A percentile compares a stretch with the other conserved stretches of the same genome.
Conservation (phyloP, 129 eudicot species). For the Pittosporum tobira region DNA sequence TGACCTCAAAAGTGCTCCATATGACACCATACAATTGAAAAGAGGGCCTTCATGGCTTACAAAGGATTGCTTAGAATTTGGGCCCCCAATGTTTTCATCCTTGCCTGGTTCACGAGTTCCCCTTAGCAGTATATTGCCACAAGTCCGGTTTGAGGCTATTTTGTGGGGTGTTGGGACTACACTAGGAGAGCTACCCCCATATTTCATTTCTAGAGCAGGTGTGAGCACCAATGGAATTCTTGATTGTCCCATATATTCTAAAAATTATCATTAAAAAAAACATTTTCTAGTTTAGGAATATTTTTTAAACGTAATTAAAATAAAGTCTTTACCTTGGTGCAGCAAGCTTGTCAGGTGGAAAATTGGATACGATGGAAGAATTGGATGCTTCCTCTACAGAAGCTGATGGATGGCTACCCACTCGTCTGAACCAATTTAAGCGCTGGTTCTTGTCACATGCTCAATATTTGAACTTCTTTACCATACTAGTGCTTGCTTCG, state of each 20-base stretch:
- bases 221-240: not conserved
- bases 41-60: slow-evolving; percentile 64
- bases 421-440: slow-evolving; percentile 37
- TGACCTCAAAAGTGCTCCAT: slow-evolving; percentile 66
- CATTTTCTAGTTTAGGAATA: not conserved
- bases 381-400: no score
- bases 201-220: slow-evolving; percentile 86
- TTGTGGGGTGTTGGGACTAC: slow-evolving; percentile 82
- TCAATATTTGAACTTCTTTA: slow-evolving; percentile 79
- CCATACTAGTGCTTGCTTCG: slow-evolving; percentile 86
- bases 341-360: slow-evolving; percentile 65
- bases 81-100: slow-evolving; percentile 48
- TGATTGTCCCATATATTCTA: not conserved
- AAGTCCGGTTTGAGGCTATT: slow-evolving; percentile 64
- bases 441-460: slow-evolving; percentile 80
- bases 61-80: slow-evolving; percentile 68
- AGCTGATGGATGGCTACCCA: slow-evolving; percentile 46
- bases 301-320: not conserved
- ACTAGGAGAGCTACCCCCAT: slow-evolving; percentile 78
- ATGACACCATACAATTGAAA: slow-evolving; percentile 66
- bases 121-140: slow-evolving; percentile 64
- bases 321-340: slow-evolving; percentile 12
- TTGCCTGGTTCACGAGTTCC: slow-evolving; percentile 40
- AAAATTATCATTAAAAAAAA: not conserved
- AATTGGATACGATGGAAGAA: slow-evolving; percentile 46